These are phyloP conservation scores for Xylaria sp. DNA, from an alignment of 2,329 filamentous ascomycete genomes.

Conservation along the genomic window DNA sequence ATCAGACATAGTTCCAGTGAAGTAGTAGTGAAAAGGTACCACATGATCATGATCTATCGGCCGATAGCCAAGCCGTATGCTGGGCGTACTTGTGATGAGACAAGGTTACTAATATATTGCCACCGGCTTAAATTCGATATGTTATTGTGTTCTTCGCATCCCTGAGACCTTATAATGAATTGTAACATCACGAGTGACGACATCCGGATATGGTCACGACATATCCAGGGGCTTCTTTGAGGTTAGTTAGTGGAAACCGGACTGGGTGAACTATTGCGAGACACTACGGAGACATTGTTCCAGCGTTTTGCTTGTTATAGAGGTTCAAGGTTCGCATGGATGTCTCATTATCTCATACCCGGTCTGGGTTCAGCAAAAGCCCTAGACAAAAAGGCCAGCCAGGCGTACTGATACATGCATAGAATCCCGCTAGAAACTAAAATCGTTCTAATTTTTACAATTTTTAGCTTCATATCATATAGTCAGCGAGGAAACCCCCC, in stretches of 20 bases:
- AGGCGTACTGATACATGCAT: conserved; percentile 19
- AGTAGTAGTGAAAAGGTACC: conserved; percentile 5
- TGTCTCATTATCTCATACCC: background rate
- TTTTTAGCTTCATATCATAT: background rate
- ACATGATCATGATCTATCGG: conserved; percentile 28
- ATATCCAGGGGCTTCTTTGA: background rate
- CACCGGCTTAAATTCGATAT: background rate
- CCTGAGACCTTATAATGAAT: background rate
- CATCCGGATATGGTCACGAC: background rate
- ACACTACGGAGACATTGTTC: background rate
- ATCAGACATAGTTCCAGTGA: background rate
- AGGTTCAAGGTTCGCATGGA: background rate
- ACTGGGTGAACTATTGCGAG: background rate
- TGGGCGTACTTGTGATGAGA: conserved; percentile 7
- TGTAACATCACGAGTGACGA: background rate
- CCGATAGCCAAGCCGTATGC: background rate
- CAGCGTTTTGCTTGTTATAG: conserved; percentile 2
- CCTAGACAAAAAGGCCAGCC: background rate
- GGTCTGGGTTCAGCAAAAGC: background rate
- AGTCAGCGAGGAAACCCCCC: background rate
- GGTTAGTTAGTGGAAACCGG: background rate
- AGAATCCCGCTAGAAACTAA: conserved; percentile 23
- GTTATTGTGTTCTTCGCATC: background rate
- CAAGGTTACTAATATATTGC: conserved; percentile 10
- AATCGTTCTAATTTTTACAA: background rate